Evolutionary conservation across 257 asterid species (phyloP), one percentile per base, ranked within the genome.

Genomic region (Craterostigma plantagineum): DNA sequence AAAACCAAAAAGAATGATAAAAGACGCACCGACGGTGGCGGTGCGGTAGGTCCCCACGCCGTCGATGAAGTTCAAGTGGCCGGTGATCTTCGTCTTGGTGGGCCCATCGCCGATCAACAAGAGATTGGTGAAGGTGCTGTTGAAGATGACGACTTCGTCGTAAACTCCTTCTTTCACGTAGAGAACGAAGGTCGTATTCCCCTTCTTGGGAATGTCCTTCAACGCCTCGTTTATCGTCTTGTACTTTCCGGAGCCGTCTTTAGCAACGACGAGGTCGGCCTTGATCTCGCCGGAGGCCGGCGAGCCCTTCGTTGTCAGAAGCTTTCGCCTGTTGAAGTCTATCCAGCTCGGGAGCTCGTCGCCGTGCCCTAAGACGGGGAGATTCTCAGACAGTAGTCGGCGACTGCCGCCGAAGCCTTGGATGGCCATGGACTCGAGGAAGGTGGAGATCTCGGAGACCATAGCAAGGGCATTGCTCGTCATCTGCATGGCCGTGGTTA

Each of bases 401-500:
- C 83, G 91, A 12, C 48, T 51, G 8, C 7, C 42, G 8, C 7
- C 42, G 5, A 43, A 4, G 23, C 37, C 55, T 0, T 53, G 58
- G 14, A 33, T 48, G 0, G 61, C 67, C 18, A 65, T 5, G 1
- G 67, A 43, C 13, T 70, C 51, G 2, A 70, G 15, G n/a, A 58
- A 63, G 0, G 67, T 45, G 0, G 92, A 67, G 15, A 81, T 45
- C 38, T 68, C 84, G 4, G 73, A 59, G 18, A 86, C 71, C 91
- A 86, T 81, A 0, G 94, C 91, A 14, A 86, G 78, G 8, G 72
- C 93, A 43, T 86, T 81, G 63, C 94, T 81, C 0, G 76, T 67
- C 58, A 81, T 54, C 34, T 81, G 62, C 86, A 68, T 69, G 11
- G 76, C 63, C 4, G 45, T 58, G 8, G 56, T 69, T 8, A 81